These are phyloP conservation scores for Anthoceros angustus DNA, from an alignment of 225 moss, liverwort and hornwort species.

Conservation along the genomic window DNA sequence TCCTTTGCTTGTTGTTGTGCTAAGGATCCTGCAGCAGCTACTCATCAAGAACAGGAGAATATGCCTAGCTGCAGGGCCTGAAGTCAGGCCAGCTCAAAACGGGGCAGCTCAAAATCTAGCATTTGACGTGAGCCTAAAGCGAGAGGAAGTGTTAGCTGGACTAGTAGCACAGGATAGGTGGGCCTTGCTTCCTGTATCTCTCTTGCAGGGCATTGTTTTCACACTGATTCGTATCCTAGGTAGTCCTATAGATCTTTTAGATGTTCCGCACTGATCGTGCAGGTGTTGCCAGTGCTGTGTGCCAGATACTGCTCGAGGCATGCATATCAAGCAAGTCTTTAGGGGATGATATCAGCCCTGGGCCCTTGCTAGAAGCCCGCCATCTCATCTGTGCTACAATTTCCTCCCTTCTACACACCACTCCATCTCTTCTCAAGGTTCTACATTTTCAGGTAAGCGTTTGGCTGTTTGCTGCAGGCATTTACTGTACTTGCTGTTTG, in stretches of 20 bases:
- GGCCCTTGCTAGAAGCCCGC: slow-evolving; percentile 75
- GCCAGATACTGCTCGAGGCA: slow-evolving; percentile 81
- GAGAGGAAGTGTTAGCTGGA: slow-evolving; percentile 81
- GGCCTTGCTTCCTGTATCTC: not conserved
- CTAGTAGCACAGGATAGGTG: slow-evolving; percentile 81
- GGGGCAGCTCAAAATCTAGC: slow-evolving; percentile 50
- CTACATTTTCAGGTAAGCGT: slow-evolving; percentile 72
- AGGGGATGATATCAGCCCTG: slow-evolving; percentile 47
- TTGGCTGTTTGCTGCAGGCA: not conserved
- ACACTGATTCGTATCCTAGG: not conserved
- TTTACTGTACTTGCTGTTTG: not conserved
- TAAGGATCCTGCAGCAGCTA: slow-evolving; percentile 65
- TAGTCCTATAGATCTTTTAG: not conserved
- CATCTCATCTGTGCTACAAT: slow-evolving; percentile 59
- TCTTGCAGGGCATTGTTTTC: not conserved
- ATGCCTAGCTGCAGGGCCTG: slow-evolving; percentile 26
- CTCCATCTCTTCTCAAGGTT: slow-evolving; percentile 73
- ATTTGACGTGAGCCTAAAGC: slow-evolving; percentile 66
- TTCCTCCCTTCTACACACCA: slow-evolving; percentile 51
- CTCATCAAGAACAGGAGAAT: slow-evolving; percentile 69
- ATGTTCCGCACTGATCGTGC: not conserved
- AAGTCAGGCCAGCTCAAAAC: not conserved
- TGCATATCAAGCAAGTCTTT: slow-evolving; percentile 57
- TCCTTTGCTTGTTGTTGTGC: slow-evolving; percentile 51
- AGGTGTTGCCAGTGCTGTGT: slow-evolving; percentile 52